Percentiles rank a stretch among this genome's conserved stretches.
Conservation (phyloP, 306 rosid species). For the Castanea sativa region DNA sequence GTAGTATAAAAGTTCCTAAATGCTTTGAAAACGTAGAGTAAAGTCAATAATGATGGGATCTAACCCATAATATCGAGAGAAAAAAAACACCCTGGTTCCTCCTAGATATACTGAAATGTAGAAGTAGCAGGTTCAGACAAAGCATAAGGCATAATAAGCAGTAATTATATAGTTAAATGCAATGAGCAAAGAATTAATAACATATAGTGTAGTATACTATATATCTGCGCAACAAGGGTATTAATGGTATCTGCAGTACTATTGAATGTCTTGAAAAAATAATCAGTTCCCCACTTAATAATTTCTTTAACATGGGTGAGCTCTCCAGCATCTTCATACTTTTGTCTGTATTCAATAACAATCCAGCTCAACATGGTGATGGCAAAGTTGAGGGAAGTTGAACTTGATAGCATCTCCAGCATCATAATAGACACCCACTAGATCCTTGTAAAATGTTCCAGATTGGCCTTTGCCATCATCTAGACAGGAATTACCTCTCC, state of each 20-base stretch:
- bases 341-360: slow-evolving; percentile 88
- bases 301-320: slow-evolving; percentile 78
- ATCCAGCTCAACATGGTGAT: slow-evolving; percentile 98
- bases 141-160: no score
- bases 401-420: slow-evolving; percentile 99
- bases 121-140: background rate
- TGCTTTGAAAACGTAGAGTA: no score
- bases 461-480: slow-evolving; percentile 56
- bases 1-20: no score
- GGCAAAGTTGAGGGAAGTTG: slow-evolving; percentile 71
- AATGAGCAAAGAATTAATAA: background rate
- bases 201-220: background rate
- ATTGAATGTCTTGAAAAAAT: slow-evolving; percentile 91
- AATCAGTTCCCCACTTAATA: slow-evolving; percentile 95
- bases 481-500: slow-evolving; percentile 87
- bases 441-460: slow-evolving; percentile 53
- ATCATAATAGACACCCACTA: slow-evolving; percentile 86
- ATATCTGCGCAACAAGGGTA: slow-evolving; percentile 66
- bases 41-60: background rate
- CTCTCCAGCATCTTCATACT: slow-evolving; percentile 91
- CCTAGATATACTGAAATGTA: background rate
- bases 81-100: background rate
- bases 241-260: slow-evolving; percentile 67
- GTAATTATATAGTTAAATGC: background rate
- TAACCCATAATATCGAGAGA: background rate